Evolutionary conservation across 306 rosid genomes (phyloP), one percentile per base, ranked within the genome.

Genomic region (Quercus cerris): DNA sequence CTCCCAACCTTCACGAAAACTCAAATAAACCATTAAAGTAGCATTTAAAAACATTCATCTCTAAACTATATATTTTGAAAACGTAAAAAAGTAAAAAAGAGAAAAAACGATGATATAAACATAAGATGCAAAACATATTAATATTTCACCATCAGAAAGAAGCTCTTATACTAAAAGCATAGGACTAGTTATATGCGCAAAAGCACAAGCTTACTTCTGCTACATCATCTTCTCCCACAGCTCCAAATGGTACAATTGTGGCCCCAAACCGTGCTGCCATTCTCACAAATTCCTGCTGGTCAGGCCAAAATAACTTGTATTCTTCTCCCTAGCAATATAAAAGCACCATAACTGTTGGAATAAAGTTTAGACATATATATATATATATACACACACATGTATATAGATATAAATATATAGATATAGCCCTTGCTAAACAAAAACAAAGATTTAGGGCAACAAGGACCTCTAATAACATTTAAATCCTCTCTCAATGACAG

Each of bases 241-340:
- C 90, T 77, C 94, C 99, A 81, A 96, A 96, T 30, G 99, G 99
- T 59, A 95, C 97, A 84, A 95, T 91, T 31, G 94, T 93, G 73
- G 97, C 99, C 28, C 97, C 98, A 79, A 95, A 95, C 27, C 82
- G 88, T 33, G 98, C 98, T 2, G 99, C 99, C 98, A 91, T 93
- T 85, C 99, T 91, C 84, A 95, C 98, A 74, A 95, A 95, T 81
- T 95, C 99, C 0, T 88, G 99, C 38, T 89, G 90, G 58, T 86
- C 75, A 30, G 97, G 97, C 99, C 99, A 95, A 86, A 91, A 77
- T 83, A 91, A 38, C 85, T 95, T 93, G 78, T 95, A 95, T 75
- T 84, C 87, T 84, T 93, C 98, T 71, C 97, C 98, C 99, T 95
- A 85, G 25, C 58, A 80, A 84, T 44, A 70, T 56, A 18, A 76